A percentile compares a stretch with the other conserved stretches of the same genome.
Conservation (phyloP, 768 basidiomycete genomes). For the Amanita subjunquillea region DNA sequence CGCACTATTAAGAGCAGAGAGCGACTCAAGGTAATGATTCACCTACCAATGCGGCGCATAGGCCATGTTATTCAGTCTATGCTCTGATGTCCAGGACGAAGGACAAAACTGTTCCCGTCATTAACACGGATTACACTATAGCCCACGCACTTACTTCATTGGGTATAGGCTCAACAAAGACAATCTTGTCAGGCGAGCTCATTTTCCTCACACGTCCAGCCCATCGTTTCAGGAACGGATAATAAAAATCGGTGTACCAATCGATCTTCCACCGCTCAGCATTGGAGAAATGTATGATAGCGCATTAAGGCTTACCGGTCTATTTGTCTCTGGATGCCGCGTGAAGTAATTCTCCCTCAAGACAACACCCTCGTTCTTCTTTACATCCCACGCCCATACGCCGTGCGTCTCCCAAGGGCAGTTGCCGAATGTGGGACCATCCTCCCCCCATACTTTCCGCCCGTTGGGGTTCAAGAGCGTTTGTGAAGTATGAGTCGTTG, state of each 20-base stretch:
- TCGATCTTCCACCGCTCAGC: conserved; percentile 40
- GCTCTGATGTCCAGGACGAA: conserved; percentile 58
- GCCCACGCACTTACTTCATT: conserved; percentile 58
- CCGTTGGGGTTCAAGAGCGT: conserved; percentile 50
- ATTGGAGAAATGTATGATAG: neutral
- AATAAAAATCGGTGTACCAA: conserved; percentile 84
- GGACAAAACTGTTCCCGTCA: conserved; percentile 62
- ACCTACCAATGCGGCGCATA: conserved; percentile 18
- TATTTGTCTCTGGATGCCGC: conserved; percentile 52
- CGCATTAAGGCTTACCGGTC: conserved; percentile 34
- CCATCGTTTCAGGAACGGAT: conserved; percentile 67
- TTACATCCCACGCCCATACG: conserved; percentile 83
- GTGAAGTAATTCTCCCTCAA: conserved; percentile 81
- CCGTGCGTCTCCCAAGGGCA: conserved; percentile 91
- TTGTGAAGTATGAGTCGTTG: conserved; percentile 55
- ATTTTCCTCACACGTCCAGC: conserved; percentile 42
- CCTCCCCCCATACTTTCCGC: conserved; percentile 56
- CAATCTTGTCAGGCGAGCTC: conserved; percentile 41
- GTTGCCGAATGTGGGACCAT: conserved; percentile 61
- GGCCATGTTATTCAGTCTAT: conserved; percentile 29
- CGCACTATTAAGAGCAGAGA: neutral
- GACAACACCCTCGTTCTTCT: conserved; percentile 58
- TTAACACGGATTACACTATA: conserved; percentile 2
- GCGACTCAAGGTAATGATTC: neutral
- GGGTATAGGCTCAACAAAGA: conserved; percentile 82